phyloP scores from a whole-genome alignment of 2,329 filamentous ascomycete species.

The Arthrobotrys entomopaga region DNA sequence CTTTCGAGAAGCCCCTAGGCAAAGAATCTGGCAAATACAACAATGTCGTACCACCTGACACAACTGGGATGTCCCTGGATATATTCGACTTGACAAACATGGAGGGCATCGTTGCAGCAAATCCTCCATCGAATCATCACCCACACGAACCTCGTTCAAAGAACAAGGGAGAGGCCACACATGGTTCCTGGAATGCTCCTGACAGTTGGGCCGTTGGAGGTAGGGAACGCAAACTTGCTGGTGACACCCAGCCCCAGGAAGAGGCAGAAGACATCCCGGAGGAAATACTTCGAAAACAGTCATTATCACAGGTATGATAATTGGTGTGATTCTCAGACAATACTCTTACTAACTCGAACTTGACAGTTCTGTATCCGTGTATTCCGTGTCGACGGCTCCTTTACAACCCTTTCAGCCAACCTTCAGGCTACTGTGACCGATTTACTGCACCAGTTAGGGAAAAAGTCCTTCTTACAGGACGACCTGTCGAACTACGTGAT shows the following conservation, averaged over 20 bases:
- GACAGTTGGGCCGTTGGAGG: slow-evolving; percentile 95
- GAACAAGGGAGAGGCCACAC: slow-evolving; percentile 15
- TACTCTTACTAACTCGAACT: slow-evolving; percentile 7
- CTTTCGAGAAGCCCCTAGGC: slow-evolving; percentile 36
- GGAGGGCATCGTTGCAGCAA: slow-evolving; percentile 84
- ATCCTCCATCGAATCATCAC: slow-evolving; percentile 77
- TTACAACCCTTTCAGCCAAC: slow-evolving; percentile 86
- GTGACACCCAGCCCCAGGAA: slow-evolving; percentile 37
- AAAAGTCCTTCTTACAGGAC: slow-evolving; percentile 92
- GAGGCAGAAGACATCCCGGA: slow-evolving; percentile 52
- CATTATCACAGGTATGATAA: slow-evolving; percentile 55
- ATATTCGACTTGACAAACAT: slow-evolving; percentile 74
- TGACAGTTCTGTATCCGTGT: slow-evolving; percentile 85
- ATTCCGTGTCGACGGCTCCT: slow-evolving; percentile 92
- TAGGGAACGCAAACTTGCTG: slow-evolving; percentile 69
- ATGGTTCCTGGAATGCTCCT: slow-evolving; percentile 82
- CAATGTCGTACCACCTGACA: slow-evolving; percentile 77
- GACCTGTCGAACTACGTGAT: slow-evolving; percentile 95
- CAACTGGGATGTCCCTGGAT: slow-evolving; percentile 63
- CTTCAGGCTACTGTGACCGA: slow-evolving; percentile 87
- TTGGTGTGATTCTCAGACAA: neutral
- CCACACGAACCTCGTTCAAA: slow-evolving; percentile 60
- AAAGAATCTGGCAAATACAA: slow-evolving; percentile 44
- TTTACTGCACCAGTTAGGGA: slow-evolving; percentile 87
- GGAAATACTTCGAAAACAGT: slow-evolving; percentile 56